These are phyloP conservation scores for Yamadazyma sp. DNA, from an alignment of 1,139 yeast genomes.

Conservation along the genomic window DNA sequence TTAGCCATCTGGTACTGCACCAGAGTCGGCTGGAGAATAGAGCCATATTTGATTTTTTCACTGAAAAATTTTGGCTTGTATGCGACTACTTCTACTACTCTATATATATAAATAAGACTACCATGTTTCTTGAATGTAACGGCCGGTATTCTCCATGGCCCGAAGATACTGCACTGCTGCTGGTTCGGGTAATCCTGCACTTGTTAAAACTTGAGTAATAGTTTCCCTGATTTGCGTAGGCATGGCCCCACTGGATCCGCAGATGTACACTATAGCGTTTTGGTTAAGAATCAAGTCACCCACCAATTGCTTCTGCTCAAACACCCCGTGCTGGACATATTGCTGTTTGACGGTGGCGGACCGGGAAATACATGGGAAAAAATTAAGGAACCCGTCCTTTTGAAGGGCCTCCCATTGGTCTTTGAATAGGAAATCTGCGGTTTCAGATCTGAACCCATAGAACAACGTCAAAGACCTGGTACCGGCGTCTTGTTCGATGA, in stretches of 20 bases:
- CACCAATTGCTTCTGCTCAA: constrained; percentile 46
- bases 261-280: constrained; percentile 65
- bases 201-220: constrained; percentile 55
- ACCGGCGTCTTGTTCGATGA: constrained; percentile 40
- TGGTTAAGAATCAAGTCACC: constrained; percentile 54
- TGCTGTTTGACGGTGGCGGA: constrained; percentile 41
- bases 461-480: constrained; percentile 49
- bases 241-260: constrained; percentile 96
- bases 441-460: constrained; percentile 71
- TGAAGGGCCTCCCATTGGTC: constrained; percentile 47
- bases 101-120: constrained; percentile 20
- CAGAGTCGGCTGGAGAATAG: neutral
- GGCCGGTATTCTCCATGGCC: constrained; percentile 61
- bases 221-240: constrained; percentile 87
- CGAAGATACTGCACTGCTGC: constrained; percentile 53
- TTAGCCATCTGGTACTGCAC: too few relatives aligned
- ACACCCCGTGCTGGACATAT: constrained; percentile 75
- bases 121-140: constrained; percentile 94
- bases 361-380: constrained; percentile 65
- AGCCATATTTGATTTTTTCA: too few relatives aligned
- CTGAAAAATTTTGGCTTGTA: neutral
- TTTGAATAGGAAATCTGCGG: constrained; percentile 68
- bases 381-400: constrained; percentile 25
- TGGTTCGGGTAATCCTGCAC: constrained; percentile 32
- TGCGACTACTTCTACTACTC: neutral